phyloP scores from a whole-genome alignment of 148 eudicot species.

The Oxyria digyna region DNA sequence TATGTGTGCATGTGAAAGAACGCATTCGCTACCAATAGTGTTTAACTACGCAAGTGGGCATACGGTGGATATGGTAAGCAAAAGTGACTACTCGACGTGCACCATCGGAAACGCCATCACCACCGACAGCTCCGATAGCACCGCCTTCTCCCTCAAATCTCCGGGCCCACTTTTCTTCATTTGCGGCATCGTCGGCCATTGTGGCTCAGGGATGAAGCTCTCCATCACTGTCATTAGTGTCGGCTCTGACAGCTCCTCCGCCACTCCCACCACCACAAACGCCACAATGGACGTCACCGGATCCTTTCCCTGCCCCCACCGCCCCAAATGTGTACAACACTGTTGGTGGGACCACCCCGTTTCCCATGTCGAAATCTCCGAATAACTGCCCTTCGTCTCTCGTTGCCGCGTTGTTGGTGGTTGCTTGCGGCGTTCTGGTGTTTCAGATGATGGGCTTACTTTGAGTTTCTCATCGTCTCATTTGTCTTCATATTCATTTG shows the following conservation, averaged over 20 bases:
- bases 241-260: not conserved
- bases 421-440: not conserved
- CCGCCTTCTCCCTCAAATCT: slow-evolving; percentile 49
- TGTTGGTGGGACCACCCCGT: not conserved
- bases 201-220: slow-evolving; percentile 69
- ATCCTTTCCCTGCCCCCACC: not conserved
- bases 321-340: not conserved
- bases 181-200: slow-evolving; percentile 61
- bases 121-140: slow-evolving; percentile 54
- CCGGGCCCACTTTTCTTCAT: slow-evolving; percentile 68
- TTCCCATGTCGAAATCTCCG: not conserved
- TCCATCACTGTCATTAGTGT: slow-evolving; percentile 40
- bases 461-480: no score
- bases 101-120: slow-evolving; percentile 43
- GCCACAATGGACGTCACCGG: not conserved
- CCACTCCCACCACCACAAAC: not conserved
- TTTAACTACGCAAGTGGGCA: slow-evolving; percentile 68
- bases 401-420: not conserved
- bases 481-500: no score
- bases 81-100: slow-evolving; percentile 54
- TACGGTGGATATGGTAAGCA: slow-evolving; percentile 63
- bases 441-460: not conserved
- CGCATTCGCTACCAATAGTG: no score
- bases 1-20: no score
- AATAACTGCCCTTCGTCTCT: not conserved